Evolutionary conservation across 805 yeast genomes (phyloP).

Genomic region (Isabelozyma heimii): DNA sequence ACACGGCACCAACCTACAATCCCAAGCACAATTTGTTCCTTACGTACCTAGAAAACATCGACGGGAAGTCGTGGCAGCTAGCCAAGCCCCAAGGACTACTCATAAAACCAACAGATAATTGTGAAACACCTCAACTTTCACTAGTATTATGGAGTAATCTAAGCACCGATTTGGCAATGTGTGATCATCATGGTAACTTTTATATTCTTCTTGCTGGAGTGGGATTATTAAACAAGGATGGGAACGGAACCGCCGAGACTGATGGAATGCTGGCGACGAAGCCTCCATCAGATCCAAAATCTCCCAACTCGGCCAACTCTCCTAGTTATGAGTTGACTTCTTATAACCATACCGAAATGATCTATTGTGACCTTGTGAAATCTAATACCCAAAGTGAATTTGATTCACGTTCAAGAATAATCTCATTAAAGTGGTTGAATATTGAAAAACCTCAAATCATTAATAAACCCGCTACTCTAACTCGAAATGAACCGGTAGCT

Average conservation of each 20-base stretch:
- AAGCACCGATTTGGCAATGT: slow-evolving; percentile 78
- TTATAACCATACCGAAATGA: slow-evolving; percentile 45
- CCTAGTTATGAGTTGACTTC: slow-evolving; percentile 44
- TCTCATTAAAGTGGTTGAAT: slow-evolving; percentile 70
- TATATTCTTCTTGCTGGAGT: slow-evolving; percentile 42
- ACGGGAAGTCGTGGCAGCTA: slow-evolving; percentile 78
- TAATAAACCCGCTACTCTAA: slow-evolving; percentile 55
- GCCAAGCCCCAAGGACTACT: slow-evolving; percentile 49
- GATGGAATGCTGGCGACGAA: slow-evolving; percentile 18
- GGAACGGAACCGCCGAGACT: slow-evolving; percentile 13
- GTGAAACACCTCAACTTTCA: slow-evolving; percentile 29
- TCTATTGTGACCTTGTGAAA: slow-evolving; percentile 40
- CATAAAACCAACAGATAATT: slow-evolving; percentile 19
- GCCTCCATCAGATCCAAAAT: slow-evolving; percentile 6
- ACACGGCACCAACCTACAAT: slow-evolving; percentile 41
- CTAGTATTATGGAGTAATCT: slow-evolving; percentile 71
- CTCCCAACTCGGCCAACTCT: slow-evolving; percentile 11
- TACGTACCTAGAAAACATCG: slow-evolving; percentile 68
- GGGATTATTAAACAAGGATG: slow-evolving; percentile 31
- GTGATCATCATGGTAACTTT: slow-evolving; percentile 68
- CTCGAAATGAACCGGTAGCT: slow-evolving; percentile 8
- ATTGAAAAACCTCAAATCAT: slow-evolving; percentile 65
- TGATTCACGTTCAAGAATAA: slow-evolving; percentile 11
- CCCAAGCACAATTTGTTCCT: slow-evolving; percentile 44
- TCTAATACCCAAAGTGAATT: slow-evolving; percentile 5